phyloP scores from a whole-genome alignment of 768 basidiomycete genomes.

The Crucibulum laeve region DNA sequence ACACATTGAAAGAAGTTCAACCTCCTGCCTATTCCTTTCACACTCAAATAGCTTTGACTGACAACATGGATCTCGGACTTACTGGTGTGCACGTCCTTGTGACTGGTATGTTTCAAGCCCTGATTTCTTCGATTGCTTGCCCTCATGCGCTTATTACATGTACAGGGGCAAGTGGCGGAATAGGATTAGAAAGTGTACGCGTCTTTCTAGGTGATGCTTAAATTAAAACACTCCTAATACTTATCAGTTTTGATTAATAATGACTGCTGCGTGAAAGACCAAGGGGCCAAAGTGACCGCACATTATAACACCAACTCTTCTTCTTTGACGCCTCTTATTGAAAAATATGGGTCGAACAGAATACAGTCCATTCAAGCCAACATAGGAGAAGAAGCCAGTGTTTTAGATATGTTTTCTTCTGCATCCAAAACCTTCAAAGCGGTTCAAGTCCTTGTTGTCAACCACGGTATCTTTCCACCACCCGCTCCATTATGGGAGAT shows the following conservation, averaged over 20 bases:
- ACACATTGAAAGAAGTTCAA: conserved; percentile 12
- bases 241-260: background rate
- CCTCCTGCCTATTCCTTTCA: conserved; percentile 2
- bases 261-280: conserved; percentile 35
- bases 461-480: conserved; percentile 51
- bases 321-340: conserved; percentile 35
- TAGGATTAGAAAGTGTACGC: conserved; percentile 59
- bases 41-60: conserved; percentile 12
- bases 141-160: conserved; percentile 1
- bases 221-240: conserved; percentile 10
- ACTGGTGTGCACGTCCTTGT: conserved; percentile 62
- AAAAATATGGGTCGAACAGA: conserved; percentile 26
- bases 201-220: conserved; percentile 44
- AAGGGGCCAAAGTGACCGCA: conserved; percentile 67
- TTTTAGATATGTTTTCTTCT: too few relatives aligned
- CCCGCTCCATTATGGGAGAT: conserved; percentile 49
- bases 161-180: conserved; percentile 70
- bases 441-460: conserved; percentile 58
- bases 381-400: too few relatives aligned
- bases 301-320: conserved; percentile 58
- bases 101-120: conserved; percentile 40
- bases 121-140: background rate
- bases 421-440: too few relatives aligned
- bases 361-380: too few relatives aligned
- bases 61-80: conserved; percentile 60